Base-by-base conservation (phyloP, 768 basidiomycete species). In the Calvatia gigantea region DNA sequence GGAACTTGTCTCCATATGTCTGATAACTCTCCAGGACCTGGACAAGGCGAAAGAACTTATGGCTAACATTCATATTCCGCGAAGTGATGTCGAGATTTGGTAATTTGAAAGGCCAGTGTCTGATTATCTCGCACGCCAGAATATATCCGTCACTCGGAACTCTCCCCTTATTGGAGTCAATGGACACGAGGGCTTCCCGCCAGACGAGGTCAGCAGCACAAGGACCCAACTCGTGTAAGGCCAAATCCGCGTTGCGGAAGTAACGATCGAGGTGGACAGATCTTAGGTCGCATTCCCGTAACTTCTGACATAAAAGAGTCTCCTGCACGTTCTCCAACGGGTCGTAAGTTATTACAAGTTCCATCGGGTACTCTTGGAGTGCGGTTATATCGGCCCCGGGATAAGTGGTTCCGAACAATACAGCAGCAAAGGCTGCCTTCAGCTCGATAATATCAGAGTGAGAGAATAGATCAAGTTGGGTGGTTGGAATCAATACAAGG, bases 161-260 rank as follows among this genome's bases (percentile, higher is more conserved):
- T 42, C 38, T 6, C 27, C 21, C 5, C 29, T 31, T 25, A 29
- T 6, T n/a, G n/a, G n/a, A n/a, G 48, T 77, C 75, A 29, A 74
- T 68, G 4, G 73, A 71, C 58, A 72, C 77, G 43, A 80, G 59
- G 19, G 77, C 77, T 39, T 76, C 77, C 59, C 84, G 75, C 89
- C 87, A 91, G 46, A 86, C 70, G 32, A 89, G 70, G 60, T 91
- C 87, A 33, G 84, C 75, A 45, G 86, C 89, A 60, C 85, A 90
- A 33, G 77, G 60, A 6, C 90, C 90, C 28, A 91, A 64, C 62
- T 88, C 82, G 25, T 67, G 63, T 32, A 79, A 67, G 17, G 76
- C 76, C 60, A 69, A 65, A 17, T 72, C 75, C 9, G 84, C 80
- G 25, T 75, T 71, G 39, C 65, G 70, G 63, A 83, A 81, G 38